A percentile compares a stretch with the other conserved stretches of the same genome.
Evolutionary conservation across 2,329 filamentous ascomycete genomes (phyloP).

Genomic region (Phialophora macrospora): DNA sequence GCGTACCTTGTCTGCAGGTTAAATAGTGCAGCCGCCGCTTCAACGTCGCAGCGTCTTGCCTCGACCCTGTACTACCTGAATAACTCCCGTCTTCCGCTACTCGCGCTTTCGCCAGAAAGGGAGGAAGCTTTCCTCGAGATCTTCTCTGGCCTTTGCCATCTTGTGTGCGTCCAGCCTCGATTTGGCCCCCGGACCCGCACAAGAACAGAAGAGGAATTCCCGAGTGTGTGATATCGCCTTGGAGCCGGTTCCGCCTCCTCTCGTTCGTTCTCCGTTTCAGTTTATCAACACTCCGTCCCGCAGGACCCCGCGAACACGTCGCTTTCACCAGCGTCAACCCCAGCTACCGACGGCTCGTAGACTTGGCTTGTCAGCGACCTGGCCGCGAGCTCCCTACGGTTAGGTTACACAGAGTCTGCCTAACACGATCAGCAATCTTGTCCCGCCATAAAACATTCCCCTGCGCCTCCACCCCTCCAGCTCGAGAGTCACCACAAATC

Average conservation of each 20-base stretch:
- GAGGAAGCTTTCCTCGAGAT: background rate
- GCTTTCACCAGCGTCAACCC: slow-evolving; percentile 6
- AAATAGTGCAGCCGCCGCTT: slow-evolving; percentile 13
- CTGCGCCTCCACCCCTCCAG: slow-evolving; percentile 27
- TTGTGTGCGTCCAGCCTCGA: slow-evolving; percentile 6
- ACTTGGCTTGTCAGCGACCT: slow-evolving; percentile 18
- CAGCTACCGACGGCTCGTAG: slow-evolving; percentile 13
- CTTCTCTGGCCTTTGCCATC: slow-evolving; percentile 2
- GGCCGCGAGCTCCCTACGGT: slow-evolving; percentile 28
- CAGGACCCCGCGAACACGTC: slow-evolving; percentile 21
- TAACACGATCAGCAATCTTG: slow-evolving; percentile 34
- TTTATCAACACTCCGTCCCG: background rate
- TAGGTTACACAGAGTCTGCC: slow-evolving; percentile 32
- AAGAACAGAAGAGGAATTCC: background rate
- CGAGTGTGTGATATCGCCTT: slow-evolving; percentile 3
- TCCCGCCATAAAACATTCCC: slow-evolving; percentile 32
- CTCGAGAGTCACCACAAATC: slow-evolving; percentile 20
- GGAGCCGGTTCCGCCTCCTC: slow-evolving; percentile 13
- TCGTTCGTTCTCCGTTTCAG: slow-evolving; percentile 1
- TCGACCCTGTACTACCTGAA: background rate
- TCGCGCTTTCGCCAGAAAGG: background rate
- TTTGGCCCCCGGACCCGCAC: background rate
- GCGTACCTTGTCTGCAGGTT: background rate
- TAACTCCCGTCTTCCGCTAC: background rate
- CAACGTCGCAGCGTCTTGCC: slow-evolving; percentile 1